These are phyloP conservation scores for Silene conica DNA, from an alignment of 148 eudicot genomes.

Conservation along the genomic window DNA sequence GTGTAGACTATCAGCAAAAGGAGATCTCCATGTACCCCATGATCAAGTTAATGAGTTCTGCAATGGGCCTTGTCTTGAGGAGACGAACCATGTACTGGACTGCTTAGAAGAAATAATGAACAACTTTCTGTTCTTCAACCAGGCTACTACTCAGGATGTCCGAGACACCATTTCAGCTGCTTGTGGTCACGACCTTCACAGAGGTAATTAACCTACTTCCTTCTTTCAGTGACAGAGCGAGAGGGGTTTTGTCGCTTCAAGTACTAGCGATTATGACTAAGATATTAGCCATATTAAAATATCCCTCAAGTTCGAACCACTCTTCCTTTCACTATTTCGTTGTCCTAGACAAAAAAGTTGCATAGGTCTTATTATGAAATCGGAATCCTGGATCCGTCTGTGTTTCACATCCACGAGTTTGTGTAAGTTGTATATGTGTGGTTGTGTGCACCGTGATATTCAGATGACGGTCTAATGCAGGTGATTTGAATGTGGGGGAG, in stretches of 20 bases:
- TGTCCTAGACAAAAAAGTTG: not conserved
- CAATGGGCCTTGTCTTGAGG: slow-evolving; percentile 53
- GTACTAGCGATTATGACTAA: no score
- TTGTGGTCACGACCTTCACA: slow-evolving; percentile 43
- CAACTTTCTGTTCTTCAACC: slow-evolving; percentile 46
- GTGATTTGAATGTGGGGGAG: slow-evolving; percentile 55
- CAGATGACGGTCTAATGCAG: slow-evolving; percentile 24
- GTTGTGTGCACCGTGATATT: not conserved
- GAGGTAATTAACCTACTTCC: slow-evolving; percentile 35
- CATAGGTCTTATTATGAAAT: not conserved
- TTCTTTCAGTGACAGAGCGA: not conserved
- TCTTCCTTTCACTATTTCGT: no score
- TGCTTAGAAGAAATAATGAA: slow-evolving; percentile 44
- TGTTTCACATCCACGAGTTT: no score
- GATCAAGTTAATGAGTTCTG: slow-evolving; percentile 51
- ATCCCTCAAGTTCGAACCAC: no score
- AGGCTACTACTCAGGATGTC: slow-evolving; percentile 46
- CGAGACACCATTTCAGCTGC: slow-evolving; percentile 49
- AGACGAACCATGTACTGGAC: slow-evolving; percentile 53
- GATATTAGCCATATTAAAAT: no score
- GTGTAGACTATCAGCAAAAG: slow-evolving; percentile 43
- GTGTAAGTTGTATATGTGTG: not conserved
- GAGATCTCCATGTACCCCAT: slow-evolving; percentile 49
- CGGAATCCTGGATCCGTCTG: no score
- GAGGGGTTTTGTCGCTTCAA: not conserved